Evolutionary conservation across 345 rosid species (phyloP).

Genomic region (Ailanthus altissimus): DNA sequence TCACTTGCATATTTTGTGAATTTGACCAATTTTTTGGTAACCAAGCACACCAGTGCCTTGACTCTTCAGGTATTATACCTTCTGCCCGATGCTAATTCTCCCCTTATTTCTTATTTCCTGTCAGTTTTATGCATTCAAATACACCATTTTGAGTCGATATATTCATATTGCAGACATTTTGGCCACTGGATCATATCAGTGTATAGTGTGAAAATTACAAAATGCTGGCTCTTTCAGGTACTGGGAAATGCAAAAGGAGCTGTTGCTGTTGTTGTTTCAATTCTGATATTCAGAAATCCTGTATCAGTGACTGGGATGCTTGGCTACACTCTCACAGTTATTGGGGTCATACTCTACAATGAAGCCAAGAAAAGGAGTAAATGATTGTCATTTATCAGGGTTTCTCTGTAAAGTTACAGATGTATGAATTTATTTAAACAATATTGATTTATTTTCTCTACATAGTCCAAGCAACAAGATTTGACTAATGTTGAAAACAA

Average conservation of each 20-base stretch:
- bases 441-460: neutral
- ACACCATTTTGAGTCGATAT: neutral
- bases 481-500: neutral
- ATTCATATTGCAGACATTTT: too few relatives aligned
- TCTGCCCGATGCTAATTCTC: neutral
- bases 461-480: neutral
- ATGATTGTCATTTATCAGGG: slow-evolving; percentile 22
- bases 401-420: neutral
- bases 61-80: slow-evolving; percentile 45
- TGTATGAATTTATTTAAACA: neutral
- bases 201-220: too few relatives aligned
- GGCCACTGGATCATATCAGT: too few relatives aligned
- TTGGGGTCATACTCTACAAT: slow-evolving; percentile 43
- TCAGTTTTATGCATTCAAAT: neutral
- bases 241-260: slow-evolving; percentile 52
- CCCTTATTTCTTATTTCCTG: neutral
- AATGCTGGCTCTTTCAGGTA: slow-evolving; percentile 45
- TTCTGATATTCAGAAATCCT: slow-evolving; percentile 44
- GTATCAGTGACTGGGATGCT: slow-evolving; percentile 49
- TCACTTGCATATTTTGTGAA: slow-evolving; percentile 48
- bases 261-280: slow-evolving; percentile 42
- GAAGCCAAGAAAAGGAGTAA: slow-evolving; percentile 46
- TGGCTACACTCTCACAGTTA: slow-evolving; percentile 42
- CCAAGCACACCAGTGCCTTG: slow-evolving; percentile 54
- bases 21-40: slow-evolving; percentile 47